These are phyloP conservation scores for Rasamsonia emersonii DNA, from an alignment of 2,329 filamentous ascomycete species.

Conservation along the genomic window DNA sequence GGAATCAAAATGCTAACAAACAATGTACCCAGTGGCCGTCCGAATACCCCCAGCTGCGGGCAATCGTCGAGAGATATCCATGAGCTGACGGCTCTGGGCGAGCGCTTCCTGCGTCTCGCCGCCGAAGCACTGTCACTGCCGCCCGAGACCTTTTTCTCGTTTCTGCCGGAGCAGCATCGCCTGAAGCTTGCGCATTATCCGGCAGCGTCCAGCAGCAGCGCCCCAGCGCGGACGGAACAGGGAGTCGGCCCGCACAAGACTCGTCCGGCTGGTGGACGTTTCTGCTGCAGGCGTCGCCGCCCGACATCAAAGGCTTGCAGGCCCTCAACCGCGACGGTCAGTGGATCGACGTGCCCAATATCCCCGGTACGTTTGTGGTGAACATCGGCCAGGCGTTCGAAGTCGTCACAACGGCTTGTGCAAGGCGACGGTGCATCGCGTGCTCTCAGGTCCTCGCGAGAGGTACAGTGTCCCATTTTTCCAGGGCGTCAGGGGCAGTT, in stretches of 20 bases:
- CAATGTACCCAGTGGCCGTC: slow-evolving; percentile 34
- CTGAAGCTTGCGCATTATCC: slow-evolving; percentile 52
- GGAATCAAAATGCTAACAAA: background rate
- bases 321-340: slow-evolving; percentile 10
- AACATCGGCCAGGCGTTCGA: slow-evolving; percentile 12
- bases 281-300: slow-evolving; percentile 50
- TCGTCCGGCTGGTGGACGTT: slow-evolving; percentile 59
- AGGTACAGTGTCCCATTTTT: slow-evolving; percentile 9
- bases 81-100: slow-evolving; percentile 43
- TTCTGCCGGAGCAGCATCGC: slow-evolving; percentile 50
- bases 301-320: slow-evolving; percentile 28
- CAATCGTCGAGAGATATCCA: slow-evolving; percentile 42
- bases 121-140: slow-evolving; percentile 47
- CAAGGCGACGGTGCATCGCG: slow-evolving; percentile 8
- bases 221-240: slow-evolving; percentile 27
- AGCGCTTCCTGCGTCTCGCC: slow-evolving; percentile 48
- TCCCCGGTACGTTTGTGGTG: slow-evolving; percentile 10
- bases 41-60: slow-evolving; percentile 25
- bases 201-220: slow-evolving; percentile 7
- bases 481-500: too few species aligned
- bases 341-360: slow-evolving; percentile 12
- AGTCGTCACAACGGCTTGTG: slow-evolving; percentile 10
- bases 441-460: slow-evolving; percentile 6
- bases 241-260: slow-evolving; percentile 57
- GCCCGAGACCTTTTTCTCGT: slow-evolving; percentile 43